Conservation (phyloP, 345 rosid species). For the Excoecaria agallocha region DNA sequence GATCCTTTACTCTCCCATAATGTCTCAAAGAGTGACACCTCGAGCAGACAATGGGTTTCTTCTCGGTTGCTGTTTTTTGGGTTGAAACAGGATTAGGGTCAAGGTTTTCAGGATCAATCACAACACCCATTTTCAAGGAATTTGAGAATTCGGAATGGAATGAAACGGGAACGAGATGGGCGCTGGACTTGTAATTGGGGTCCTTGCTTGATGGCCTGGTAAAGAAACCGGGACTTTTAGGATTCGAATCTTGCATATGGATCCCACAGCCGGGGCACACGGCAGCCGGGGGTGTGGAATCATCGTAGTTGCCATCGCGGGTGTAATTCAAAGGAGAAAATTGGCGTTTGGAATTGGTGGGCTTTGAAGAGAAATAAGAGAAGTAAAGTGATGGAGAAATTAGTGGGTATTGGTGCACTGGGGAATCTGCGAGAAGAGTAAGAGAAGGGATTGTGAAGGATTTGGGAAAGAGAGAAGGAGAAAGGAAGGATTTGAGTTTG, state of each 20-base stretch:
- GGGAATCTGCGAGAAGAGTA: background rate
- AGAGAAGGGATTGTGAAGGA: conserved; percentile 15
- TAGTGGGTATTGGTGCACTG: background rate
- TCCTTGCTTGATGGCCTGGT: conserved; percentile 43
- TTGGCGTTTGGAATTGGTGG: conserved; percentile 13
- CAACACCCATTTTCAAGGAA: conserved; percentile 58
- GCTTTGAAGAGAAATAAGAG: conserved; percentile 32
- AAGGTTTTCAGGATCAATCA: conserved; percentile 36
- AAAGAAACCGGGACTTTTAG: conserved; percentile 81
- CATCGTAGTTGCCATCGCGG: conserved; percentile 84
- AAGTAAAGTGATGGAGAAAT: conserved; percentile 4
- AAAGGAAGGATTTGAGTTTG: conserved; percentile 44
- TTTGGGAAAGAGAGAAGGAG: conserved; percentile 27
- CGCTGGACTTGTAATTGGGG: conserved; percentile 20
- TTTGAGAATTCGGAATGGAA: conserved; percentile 50
- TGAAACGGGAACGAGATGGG: conserved; percentile 50
- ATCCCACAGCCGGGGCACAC: conserved; percentile 96
- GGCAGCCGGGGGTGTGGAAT: conserved; percentile 44
- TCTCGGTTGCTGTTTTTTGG: background rate
- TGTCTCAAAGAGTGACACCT: conserved; percentile 87
- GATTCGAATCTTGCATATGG: conserved; percentile 67
- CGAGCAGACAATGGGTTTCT: conserved; percentile 67
- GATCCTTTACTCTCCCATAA: conserved; percentile 84
- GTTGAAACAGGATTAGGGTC: conserved; percentile 2
- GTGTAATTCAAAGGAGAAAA: conserved; percentile 33